A percentile compares a stretch with the other conserved stretches of the same genome.
Evolutionary conservation across 306 rosid genomes (phyloP).

Genomic region (Trifolium subterraneum): DNA sequence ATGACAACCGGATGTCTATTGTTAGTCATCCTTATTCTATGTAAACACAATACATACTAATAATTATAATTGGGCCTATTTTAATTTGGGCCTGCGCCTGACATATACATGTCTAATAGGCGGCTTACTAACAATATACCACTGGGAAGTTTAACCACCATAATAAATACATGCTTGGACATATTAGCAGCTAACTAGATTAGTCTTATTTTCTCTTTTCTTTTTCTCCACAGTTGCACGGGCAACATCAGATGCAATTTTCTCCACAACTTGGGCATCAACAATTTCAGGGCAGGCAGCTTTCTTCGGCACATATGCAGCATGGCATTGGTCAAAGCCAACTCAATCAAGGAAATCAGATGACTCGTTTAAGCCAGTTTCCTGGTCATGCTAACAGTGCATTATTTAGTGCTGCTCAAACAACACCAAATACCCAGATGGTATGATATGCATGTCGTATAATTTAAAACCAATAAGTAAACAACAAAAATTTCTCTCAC

Average conservation of each 20-base stretch:
- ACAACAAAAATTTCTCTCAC: background rate
- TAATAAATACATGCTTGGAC: slow-evolving; percentile 9
- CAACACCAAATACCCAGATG: slow-evolving; percentile 87
- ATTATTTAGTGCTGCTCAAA: slow-evolving; percentile 87
- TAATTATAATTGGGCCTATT: background rate
- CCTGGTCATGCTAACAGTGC: slow-evolving; percentile 80
- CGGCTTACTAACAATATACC: background rate
- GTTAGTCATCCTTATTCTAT: background rate
- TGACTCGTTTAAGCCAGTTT: slow-evolving; percentile 83
- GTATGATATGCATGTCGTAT: slow-evolving; percentile 49
- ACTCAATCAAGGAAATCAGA: slow-evolving; percentile 92
- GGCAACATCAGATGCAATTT: slow-evolving; percentile 94
- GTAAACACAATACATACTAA: background rate
- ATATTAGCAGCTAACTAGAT: slow-evolving; percentile 11
- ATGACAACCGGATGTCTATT: background rate
- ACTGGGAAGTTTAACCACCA: slow-evolving; percentile 25
- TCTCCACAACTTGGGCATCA: slow-evolving; percentile 85
- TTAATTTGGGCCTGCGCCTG: background rate
- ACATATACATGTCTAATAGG: background rate
- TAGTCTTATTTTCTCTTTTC: slow-evolving; percentile 29
- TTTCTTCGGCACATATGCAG: slow-evolving; percentile 82
- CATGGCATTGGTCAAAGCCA: slow-evolving; percentile 90
- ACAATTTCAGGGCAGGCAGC: slow-evolving; percentile 91
- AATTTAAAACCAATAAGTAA: slow-evolving; percentile 17
- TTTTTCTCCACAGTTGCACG: slow-evolving; percentile 67